phyloP scores from a whole-genome alignment of 352 stramenopile genomes.

The Phytophthora palmivora region DNA sequence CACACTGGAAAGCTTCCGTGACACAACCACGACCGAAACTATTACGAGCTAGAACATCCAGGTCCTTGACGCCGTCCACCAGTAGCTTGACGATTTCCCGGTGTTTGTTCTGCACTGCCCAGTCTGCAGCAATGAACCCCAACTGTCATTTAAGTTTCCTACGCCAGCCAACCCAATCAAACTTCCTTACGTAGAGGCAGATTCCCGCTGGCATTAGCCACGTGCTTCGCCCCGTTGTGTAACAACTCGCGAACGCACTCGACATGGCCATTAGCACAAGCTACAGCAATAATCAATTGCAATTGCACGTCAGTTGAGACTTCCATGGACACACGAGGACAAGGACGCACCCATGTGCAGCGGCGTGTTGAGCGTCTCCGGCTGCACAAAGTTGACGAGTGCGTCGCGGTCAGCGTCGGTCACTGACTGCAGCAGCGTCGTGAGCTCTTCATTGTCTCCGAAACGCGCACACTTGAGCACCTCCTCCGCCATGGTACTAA shows the following conservation, averaged over 20 bases:
- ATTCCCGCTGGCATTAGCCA: constrained; percentile 81
- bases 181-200: constrained; percentile 69
- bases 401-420: constrained; percentile 25
- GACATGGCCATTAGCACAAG: constrained; percentile 80
- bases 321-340: neutral
- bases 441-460: constrained; percentile 74
- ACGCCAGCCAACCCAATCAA: neutral
- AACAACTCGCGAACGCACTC: constrained; percentile 74
- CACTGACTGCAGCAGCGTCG: constrained; percentile 42
- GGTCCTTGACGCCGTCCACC: constrained; percentile 65
- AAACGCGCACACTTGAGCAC: constrained; percentile 75
- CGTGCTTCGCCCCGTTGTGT: constrained; percentile 53
- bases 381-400: constrained; percentile 80
- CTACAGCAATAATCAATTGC: constrained; percentile 32
- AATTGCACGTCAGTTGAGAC: neutral
- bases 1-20: constrained; percentile 85
- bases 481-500: constrained; percentile 48
- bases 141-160: constrained; percentile 10
- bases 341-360: constrained; percentile 79
- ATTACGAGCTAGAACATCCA: constrained; percentile 87
- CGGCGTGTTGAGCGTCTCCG: constrained; percentile 78
- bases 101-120: constrained; percentile 90
- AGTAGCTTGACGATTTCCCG: constrained; percentile 81
- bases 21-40: constrained; percentile 81
- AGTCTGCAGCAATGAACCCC: constrained; percentile 54